Conservation (phyloP, 1,139 yeast species). For the Debaryomyces subglobosus region DNA sequence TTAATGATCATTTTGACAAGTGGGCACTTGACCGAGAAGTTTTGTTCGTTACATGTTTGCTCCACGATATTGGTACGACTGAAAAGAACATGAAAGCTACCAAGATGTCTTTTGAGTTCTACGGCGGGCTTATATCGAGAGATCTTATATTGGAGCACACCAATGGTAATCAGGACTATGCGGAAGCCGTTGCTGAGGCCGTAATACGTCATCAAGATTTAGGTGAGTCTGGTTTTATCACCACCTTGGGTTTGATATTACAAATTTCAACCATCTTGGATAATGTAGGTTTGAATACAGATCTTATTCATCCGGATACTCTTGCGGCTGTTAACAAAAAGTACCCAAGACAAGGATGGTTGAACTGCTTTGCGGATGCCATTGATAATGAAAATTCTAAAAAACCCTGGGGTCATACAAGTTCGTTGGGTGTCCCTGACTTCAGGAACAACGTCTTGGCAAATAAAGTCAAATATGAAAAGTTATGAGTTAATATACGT, state of each 20-base stretch:
- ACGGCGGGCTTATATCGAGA: constrained; percentile 38
- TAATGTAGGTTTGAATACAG: constrained; percentile 37
- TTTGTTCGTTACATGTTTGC: constrained; percentile 34
- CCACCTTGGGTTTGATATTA: constrained; percentile 39
- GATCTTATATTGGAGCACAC: constrained; percentile 31
- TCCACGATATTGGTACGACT: constrained; percentile 44
- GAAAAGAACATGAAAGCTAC: constrained; percentile 38
- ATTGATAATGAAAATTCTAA: constrained; percentile 35
- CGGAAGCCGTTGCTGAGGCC: constrained; percentile 45
- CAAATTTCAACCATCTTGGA: constrained; percentile 42
- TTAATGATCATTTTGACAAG: constrained; percentile 38
- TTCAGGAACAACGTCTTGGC: constrained; percentile 34
- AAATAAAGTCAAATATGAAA: constrained; percentile 28
- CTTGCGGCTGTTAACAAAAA: constrained; percentile 31
- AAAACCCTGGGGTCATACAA: constrained; percentile 43
- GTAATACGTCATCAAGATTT: constrained; percentile 43
- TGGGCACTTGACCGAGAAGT: constrained; percentile 39
- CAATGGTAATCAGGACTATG: constrained; percentile 29
- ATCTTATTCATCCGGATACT: constrained; percentile 35
- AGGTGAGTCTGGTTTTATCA: constrained; percentile 38
- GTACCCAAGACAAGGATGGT: constrained; percentile 38
- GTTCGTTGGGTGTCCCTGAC: constrained; percentile 36
- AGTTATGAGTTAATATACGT: constrained; percentile 17
- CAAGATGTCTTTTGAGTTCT: constrained; percentile 42
- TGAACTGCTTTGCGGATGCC: constrained; percentile 37